A percentile compares a stretch with the other conserved stretches of the same genome.
Conservation (phyloP, 2,329 filamentous ascomycete species). For the Beauveria varroae region DNA sequence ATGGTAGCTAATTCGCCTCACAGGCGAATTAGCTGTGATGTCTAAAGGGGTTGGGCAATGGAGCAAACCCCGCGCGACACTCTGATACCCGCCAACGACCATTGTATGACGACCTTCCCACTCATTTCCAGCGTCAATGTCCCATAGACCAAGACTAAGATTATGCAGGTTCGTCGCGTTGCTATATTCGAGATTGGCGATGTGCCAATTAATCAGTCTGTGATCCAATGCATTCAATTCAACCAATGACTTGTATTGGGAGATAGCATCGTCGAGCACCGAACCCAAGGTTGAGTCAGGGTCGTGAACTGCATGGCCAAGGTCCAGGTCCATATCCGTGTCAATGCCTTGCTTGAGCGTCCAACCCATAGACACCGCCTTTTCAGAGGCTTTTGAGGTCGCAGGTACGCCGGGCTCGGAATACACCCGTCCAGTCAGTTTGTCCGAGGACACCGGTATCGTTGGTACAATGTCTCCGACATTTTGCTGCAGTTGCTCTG, state of each 20-base stretch:
- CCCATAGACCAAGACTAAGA: slow-evolving; percentile 86
- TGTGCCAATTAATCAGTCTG: slow-evolving; percentile 92
- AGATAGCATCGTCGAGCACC: slow-evolving; percentile 87
- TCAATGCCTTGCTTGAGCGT: slow-evolving; percentile 56
- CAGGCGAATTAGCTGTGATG: slow-evolving; percentile 64
- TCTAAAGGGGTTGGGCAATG: slow-evolving; percentile 70
- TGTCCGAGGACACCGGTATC: slow-evolving; percentile 58
- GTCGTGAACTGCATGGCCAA: slow-evolving; percentile 56
- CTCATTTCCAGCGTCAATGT: slow-evolving; percentile 95
- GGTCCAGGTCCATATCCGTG: slow-evolving; percentile 60
- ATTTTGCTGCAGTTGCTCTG: slow-evolving; percentile 45
- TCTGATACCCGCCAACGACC: slow-evolving; percentile 88
- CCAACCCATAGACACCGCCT: slow-evolving; percentile 80
- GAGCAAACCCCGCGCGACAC: slow-evolving; percentile 80
- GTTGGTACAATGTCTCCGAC: slow-evolving; percentile 46
- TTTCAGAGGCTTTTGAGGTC: slow-evolving; percentile 65
- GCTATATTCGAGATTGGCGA: slow-evolving; percentile 95
- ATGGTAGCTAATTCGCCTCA: slow-evolving; percentile 64
- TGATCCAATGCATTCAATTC: slow-evolving; percentile 81
- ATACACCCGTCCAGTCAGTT: slow-evolving; percentile 65
- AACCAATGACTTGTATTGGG: slow-evolving; percentile 76
- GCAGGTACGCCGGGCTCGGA: slow-evolving; percentile 62
- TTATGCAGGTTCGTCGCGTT: slow-evolving; percentile 85
- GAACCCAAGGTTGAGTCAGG: slow-evolving; percentile 72
- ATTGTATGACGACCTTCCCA: slow-evolving; percentile 94